These are phyloP conservation scores for Pulveroboletus sp. DNA, from an alignment of 768 basidiomycete species.

Conservation along the genomic window DNA sequence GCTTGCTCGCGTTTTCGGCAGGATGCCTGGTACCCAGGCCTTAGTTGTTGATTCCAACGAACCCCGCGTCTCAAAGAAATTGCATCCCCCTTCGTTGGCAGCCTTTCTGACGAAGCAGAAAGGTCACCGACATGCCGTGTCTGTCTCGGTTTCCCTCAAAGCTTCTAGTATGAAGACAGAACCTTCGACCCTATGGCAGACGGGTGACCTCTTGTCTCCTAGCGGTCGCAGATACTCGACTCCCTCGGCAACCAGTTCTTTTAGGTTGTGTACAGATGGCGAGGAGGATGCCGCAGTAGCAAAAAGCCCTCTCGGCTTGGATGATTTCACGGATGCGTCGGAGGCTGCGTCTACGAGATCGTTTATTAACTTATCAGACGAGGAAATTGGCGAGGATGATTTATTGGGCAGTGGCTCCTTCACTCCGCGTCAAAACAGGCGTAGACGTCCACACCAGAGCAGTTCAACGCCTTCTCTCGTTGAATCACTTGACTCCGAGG, in stretches of 20 bases:
- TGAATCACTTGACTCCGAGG: constrained; percentile 47
- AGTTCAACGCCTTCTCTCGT: constrained; percentile 44
- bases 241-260: constrained; percentile 47
- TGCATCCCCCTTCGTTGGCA: constrained; percentile 23
- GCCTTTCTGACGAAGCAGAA: constrained; percentile 29
- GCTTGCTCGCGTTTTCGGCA: constrained; percentile 75
- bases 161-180: constrained; percentile 19
- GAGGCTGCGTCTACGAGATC: constrained; percentile 36
- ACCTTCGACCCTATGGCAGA: constrained; percentile 32
- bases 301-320: constrained; percentile 3
- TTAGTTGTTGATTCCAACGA: constrained; percentile 24
- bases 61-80: constrained; percentile 18
- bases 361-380: constrained; percentile 66
- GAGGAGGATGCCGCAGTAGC: not conserved
- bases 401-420: constrained; percentile 27
- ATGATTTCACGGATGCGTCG: constrained; percentile 10
- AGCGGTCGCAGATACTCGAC: constrained; percentile 49
- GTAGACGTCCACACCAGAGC: constrained; percentile 27
- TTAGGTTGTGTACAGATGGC: constrained; percentile 25
- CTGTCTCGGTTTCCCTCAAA: constrained; percentile 25
- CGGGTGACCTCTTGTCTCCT: constrained; percentile 28
- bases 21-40: constrained; percentile 49
- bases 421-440: constrained; percentile 23
- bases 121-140: constrained; percentile 30
- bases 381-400: constrained; percentile 38